phyloP scores from a whole-genome alignment of 768 basidiomycete genomes.

The Termitomyces sp. region DNA sequence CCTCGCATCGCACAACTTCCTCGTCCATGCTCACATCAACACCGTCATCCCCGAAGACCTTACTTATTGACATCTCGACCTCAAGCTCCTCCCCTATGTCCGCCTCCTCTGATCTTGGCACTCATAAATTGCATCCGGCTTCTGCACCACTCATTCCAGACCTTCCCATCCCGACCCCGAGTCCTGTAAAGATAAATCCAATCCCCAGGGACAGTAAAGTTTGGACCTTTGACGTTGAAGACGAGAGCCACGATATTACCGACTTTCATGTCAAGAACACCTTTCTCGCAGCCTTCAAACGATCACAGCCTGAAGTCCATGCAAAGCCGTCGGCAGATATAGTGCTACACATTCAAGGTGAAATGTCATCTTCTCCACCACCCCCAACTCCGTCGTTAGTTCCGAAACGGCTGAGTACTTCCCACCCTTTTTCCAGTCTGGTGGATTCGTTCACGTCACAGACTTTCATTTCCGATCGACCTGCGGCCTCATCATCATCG shows the following conservation, averaged over 20 bases:
- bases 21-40: conserved; percentile 8
- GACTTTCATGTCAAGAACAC: conserved; percentile 6
- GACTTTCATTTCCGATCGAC: conserved; percentile 2
- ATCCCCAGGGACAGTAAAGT: not conserved
- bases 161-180: conserved; percentile 18
- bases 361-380: not conserved
- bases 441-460: conserved; percentile 7
- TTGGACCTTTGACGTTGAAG: conserved; percentile 18
- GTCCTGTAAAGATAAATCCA: conserved; percentile 1
- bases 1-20: conserved; percentile 7
- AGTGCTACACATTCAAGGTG: conserved; percentile 10
- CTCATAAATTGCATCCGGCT: conserved; percentile 14
- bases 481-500: conserved; percentile 7
- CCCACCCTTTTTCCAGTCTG: conserved; percentile 12
- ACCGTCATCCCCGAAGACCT: conserved; percentile 15
- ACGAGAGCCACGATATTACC: conserved; percentile 11
- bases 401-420: conserved; percentile 7
- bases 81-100: conserved; percentile 17
- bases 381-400: conserved; percentile 1
- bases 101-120: conserved; percentile 21
- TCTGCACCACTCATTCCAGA: conserved; percentile 19
- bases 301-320: not conserved
- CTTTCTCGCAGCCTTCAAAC: conserved; percentile 16
- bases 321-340: not conserved
- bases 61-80: conserved; percentile 20